Percentiles rank a stretch among this genome's conserved stretches.
phyloP scores from a whole-genome alignment of 225 moss, liverwort and hornwort genomes.

The Neckera pumila region DNA sequence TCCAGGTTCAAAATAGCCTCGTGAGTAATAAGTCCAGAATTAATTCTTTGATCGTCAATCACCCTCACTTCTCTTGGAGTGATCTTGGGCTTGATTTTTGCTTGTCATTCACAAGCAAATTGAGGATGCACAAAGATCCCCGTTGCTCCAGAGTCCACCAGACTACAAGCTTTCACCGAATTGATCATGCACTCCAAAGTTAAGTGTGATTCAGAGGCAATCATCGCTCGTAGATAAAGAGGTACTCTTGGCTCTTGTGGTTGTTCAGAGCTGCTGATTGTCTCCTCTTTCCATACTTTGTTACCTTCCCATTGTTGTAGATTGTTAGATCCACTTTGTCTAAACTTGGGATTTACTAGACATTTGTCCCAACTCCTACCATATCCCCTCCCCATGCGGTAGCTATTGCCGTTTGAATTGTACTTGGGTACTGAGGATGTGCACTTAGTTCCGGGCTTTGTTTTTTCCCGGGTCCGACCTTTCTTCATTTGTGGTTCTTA shows the following conservation, averaged over 20 bases:
- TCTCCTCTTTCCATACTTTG: too few relatives aligned
- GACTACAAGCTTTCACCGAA: accelerated
- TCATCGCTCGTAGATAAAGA: not conserved
- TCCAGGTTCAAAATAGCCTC: too few relatives aligned
- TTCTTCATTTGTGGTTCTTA: accelerated
- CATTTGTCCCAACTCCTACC: too few relatives aligned
- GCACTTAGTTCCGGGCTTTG: accelerated
- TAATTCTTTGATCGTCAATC: too few relatives aligned
- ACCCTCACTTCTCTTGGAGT: too few relatives aligned
- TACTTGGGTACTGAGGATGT: accelerated
- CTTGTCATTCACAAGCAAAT: too few relatives aligned
- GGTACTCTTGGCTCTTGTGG: accelerated
- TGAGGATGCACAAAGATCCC: too few relatives aligned
- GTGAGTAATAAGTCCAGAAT: too few relatives aligned
- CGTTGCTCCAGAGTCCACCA: accelerated
- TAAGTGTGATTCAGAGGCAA: accelerated
- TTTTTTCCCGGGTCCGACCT: accelerated
- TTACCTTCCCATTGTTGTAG: too few relatives aligned
- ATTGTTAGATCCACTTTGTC: too few relatives aligned
- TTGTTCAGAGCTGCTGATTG: too few relatives aligned
- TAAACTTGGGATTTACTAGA: accelerated
- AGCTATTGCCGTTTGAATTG: accelerated
- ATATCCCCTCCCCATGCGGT: too few relatives aligned
- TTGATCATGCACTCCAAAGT: accelerated
- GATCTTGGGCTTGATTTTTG: accelerated